Base-by-base conservation (phyloP, 495 filamentous ascomycete genomes). In the Thermochaetoides thermophila region DNA sequence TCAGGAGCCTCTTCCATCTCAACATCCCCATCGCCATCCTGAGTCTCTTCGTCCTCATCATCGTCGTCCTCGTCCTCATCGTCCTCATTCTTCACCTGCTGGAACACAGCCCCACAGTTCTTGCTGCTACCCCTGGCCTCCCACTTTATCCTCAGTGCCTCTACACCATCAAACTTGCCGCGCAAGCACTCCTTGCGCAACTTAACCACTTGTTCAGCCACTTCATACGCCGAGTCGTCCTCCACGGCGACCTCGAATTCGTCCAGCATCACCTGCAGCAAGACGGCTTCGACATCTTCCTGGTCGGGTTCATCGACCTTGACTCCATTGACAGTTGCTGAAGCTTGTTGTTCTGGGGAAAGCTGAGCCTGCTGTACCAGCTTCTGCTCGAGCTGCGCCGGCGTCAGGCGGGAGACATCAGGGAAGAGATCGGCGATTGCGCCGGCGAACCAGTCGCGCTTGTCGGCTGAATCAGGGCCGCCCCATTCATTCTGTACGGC, bases 401-500 rank as follows among this genome's bases (percentile, higher is more conserved):
- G 56, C 11, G 40, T 33, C 12, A 50, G 38, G 32, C 44, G 42
- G 16, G 82, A 72, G 7, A 74, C 55, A 17, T 73, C 67, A 0
- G 55, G 50, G 31, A 95, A 71, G 47, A 94, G 75, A 7, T 94
- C 84, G 37, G 80, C 81, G 45, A 95, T 68, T 11, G 78, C 76
- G 48, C 85, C 85, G 31, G 81, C 86, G 46, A 97, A 81, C 87
- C 87, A 95, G 66, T 89, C 89, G 36, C 85, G 79, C 60, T 96
- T 96, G 57, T 87, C 84, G 31, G 59, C 46, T 18, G 74, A 78
- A 37, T 82, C 76, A n/a, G 81, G 69, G 1, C 89, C 89, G 50
- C 89, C 89, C 79, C 84, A 93, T 50, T 73, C 63, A 46, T 79
- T 81, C 45, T 74, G 68, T n/a, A 93, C 79, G 30, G 89, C 86